These are phyloP conservation scores for Sequoia sempervirens DNA, from an alignment of 75 land plant species.

Conservation along the genomic window DNA sequence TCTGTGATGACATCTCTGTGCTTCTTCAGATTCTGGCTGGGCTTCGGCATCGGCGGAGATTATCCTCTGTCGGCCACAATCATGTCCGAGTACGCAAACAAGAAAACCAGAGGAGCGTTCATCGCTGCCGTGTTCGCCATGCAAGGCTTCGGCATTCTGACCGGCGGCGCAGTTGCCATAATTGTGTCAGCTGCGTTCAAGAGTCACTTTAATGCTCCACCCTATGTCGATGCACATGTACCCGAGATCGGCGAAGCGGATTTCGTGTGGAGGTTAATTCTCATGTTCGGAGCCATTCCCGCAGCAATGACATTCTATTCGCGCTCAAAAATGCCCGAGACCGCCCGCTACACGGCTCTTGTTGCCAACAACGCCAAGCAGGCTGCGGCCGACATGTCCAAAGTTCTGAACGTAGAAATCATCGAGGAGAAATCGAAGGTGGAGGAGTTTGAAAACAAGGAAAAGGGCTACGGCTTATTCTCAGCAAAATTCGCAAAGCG, in stretches of 20 bases:
- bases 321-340: slow-evolving; percentile 50
- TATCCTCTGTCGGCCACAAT: too few species aligned
- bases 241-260: slow-evolving; percentile 25
- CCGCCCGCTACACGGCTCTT: slow-evolving; percentile 52
- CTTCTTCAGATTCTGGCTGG: too few species aligned
- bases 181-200: too few species aligned
- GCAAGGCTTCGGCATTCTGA: too few species aligned
- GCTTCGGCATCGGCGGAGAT: too few species aligned
- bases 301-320: slow-evolving; percentile 49
- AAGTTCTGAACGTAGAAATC: slow-evolving; percentile 43
- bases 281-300: slow-evolving; percentile 47
- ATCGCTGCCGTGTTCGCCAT: too few species aligned
- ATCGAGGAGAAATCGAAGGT: slow-evolving; percentile 22
- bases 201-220: too few species aligned
- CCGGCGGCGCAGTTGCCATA: too few species aligned
- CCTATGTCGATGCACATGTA: too few species aligned
- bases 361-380: slow-evolving; percentile 32
- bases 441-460: neutral
- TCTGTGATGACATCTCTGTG: too few species aligned
- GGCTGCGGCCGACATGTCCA: slow-evolving; percentile 43
- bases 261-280: slow-evolving; percentile 43
- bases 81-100: too few species aligned
- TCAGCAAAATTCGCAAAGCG: slow-evolving; percentile 30
- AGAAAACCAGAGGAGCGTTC: too few species aligned
- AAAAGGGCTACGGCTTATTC: slow-evolving; percentile 27